Evolutionary conservation across 2,329 filamentous ascomycete genomes (phyloP).

Genomic region (Mycosphaerella sp.): DNA sequence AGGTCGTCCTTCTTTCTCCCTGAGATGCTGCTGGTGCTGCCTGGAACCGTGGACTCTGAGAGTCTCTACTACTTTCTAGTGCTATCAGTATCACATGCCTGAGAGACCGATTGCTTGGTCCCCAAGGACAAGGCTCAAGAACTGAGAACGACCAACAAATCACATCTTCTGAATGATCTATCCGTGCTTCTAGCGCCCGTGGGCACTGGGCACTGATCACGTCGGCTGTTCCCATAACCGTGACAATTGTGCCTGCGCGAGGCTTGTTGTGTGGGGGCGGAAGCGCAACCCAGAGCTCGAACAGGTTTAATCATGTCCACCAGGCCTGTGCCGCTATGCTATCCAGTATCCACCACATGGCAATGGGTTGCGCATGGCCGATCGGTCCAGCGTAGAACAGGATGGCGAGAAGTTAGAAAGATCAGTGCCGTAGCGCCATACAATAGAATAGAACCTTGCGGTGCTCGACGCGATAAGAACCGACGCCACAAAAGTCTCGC

Average conservation of each 20-base stretch:
- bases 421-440: no score
- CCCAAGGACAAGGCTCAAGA: slow-evolving; percentile 7
- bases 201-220: background rate
- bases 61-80: background rate
- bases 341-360: no score
- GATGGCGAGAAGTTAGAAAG: no score
- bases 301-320: no score
- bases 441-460: no score
- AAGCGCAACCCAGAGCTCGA: no score
- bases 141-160: slow-evolving; percentile 4
- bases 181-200: slow-evolving; percentile 13
- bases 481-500: slow-evolving; percentile 15
- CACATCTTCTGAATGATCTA: slow-evolving; percentile 1
- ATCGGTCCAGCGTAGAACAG: no score
- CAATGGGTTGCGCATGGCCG: no score
- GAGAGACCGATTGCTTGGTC: background rate
- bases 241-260: background rate
- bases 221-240: background rate
- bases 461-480: background rate
- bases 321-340: no score
- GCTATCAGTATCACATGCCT: background rate
- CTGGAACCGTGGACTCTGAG: background rate
- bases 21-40: background rate
- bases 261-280: no score
- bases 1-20: background rate